Base-by-base conservation (phyloP, 2,329 filamentous ascomycete species). In the Xylariaceae sp. region DNA sequence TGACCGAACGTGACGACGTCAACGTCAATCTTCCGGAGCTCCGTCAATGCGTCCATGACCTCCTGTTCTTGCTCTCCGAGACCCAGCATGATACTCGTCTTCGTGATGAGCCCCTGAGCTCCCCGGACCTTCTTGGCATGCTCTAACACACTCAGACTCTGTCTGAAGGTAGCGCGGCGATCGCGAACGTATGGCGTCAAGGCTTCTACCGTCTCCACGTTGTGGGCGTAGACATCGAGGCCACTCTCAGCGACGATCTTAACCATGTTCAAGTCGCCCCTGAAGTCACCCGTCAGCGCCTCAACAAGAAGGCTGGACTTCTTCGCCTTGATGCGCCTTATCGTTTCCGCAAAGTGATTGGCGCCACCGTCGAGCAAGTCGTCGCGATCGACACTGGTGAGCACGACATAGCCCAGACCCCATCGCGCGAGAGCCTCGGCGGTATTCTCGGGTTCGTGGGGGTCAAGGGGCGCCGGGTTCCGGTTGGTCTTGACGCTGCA, bases 1-100 rank as follows among this genome's bases (percentile, higher is more conserved):
- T 99, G 94, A n/a, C 94, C 94, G 67, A 99, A 99, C 0, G 94
- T 99, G 59, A 99, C 92, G 10, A 99, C 91, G 68, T 99, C 94
- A 51, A 97, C 92, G 61, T 89, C 80, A 59, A 86, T 83, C 65
- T 87, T 87, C 59, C 94, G 84, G 10, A 99, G 82, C 73, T 95
- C 90, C 73, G 80, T 83, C 61, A 97, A 76, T 0, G 93, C 85
- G 64, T 89, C 84, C 83, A 86, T 88, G 0, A 99, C 75, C 76
- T 97, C 89, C 15, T 89, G 83, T 69, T 97, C 92, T 30, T 87
- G 92, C 81, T 99, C 94, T 10, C 94, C 94, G 4, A 99, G 77
- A 3, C 94, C 94, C 23, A 99, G 82, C 94, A 99, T 99, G 64
- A 99, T 85, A 67, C 91, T 96, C 1, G 94, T 97, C 82, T 99